Base-by-base conservation (phyloP, 2,329 filamentous ascomycete species). In the Fonsecaea pedrosoi region DNA sequence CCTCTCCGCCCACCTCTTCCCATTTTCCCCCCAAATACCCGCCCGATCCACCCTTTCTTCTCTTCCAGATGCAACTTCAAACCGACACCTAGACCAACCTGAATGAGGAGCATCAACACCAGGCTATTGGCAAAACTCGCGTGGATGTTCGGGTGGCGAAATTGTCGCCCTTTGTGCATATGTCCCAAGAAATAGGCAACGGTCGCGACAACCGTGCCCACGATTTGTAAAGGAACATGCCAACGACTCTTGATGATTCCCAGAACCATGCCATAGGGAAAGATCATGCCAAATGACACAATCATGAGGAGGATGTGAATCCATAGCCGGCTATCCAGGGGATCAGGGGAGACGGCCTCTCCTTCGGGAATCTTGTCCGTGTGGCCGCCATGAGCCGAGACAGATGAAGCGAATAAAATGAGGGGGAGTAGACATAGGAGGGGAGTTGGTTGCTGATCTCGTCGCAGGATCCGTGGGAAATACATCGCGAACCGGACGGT, bases 231-330 rank as follows among this genome's bases (percentile, higher is more conserved):
- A 6, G 95, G 94, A 60, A 98, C 94, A 81, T 99, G 95, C 92
- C 92, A 98, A 79, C 92, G 88, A 68, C 90, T 96, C 69, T 92
- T 92, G 71, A 91, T 88, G 66, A 99, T 94, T 66, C 94, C 94
- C 18, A 97, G 83, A 50, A 98, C 93, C 94, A 99, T 98, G 73
- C 95, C 95, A 15, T 92, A 85, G 10, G 95, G 95, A 75, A 97
- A 98, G 66, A 98, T 87, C 73, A 99, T 84, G 69, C 95, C 95
- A 83, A 96, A 98, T 65, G 93, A 88, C 66, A 95, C 76, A 77
- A 89, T 90, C 84, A 97, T 94, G 54, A 96, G 79, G 67, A 97
- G 85, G 75, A 99, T 98, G 80, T 99, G 95, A 73, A 90, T 85
- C 95, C 95, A 99, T 87, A 99, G 80, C 74, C 89, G 92, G 50